Evolutionary conservation across 805 yeast genomes (phyloP), one percentile per base, ranked within the genome.

Genomic region (Zygotorulaspora sp.): DNA sequence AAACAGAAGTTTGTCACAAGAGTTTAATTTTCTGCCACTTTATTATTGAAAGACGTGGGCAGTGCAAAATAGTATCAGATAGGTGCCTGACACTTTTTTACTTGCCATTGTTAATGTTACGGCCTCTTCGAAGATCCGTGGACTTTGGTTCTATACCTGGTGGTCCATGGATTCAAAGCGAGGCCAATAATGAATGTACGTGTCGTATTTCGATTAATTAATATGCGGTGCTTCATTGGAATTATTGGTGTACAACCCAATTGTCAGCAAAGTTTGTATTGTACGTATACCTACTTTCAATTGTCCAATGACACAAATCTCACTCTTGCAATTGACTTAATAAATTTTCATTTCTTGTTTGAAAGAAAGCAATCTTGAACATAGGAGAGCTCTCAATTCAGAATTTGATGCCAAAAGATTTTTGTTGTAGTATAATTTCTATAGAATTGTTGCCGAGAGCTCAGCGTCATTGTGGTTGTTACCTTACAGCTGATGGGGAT

Each of bases 101-200:
- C 8, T 19, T 26, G 8, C 8, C 12, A 19, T 14, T n/a, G 11
- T 10, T 14, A 26, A 4, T n/a, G 16, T 26, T 11, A 25, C 49
- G 69, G 65, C 71, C 60, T 66, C 71, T 64, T 67, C 72, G 72
- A 67, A 67, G 72, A 66, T 66, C 63, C 64, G 43, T 61, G 50
- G 47, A 51, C 59, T 60, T 59, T 53, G 50, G 38, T 36, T 28
- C 40, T 45, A 44, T 48, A 38, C 50, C 53, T 60, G 43, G 61
- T 67, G 67, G 67, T 55, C 49, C 58, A 57, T 48, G 60, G 66
- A 65, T 66, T 67, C 72, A 67, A 67, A 67, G 69, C 68, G 72
- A 66, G 58, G 72, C 70, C 69, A 18, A 43, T 44, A 43, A 18
- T 35, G 26, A 40, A 40, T 33, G 47, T 34, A 32, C 22, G 30